These are phyloP conservation scores for Trametes elegans DNA, from an alignment of 768 basidiomycete species.

Conservation along the genomic window DNA sequence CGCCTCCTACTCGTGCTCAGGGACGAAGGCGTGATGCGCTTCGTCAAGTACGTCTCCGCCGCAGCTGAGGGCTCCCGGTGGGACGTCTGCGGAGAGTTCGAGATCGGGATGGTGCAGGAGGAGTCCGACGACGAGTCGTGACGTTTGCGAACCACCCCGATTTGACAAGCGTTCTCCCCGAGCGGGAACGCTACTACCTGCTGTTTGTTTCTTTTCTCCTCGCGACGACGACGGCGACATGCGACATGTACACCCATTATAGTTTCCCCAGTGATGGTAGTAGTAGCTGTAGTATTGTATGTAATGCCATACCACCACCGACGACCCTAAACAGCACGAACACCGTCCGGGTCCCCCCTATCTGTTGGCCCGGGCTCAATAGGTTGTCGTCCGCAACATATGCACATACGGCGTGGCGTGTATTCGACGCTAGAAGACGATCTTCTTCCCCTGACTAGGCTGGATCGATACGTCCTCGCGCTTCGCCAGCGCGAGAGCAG, in stretches of 20 bases:
- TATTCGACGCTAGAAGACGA: constrained; percentile 51
- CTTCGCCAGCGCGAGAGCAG: constrained; percentile 73
- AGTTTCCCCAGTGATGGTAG: neutral
- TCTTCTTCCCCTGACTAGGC: constrained; percentile 68
- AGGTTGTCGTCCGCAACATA: too few relatives aligned
- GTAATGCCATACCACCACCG: constrained; percentile 21
- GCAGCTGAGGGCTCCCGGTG: constrained; percentile 88
- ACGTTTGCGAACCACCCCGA: neutral
- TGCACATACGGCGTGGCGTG: neutral
- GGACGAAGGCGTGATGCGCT: constrained; percentile 91
- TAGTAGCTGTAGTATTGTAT: constrained; percentile 12
- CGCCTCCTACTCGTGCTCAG: constrained; percentile 83
- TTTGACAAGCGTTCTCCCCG: too few relatives aligned
- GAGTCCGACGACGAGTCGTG: constrained; percentile 47
- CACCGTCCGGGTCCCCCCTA: too few relatives aligned
- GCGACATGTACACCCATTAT: neutral
- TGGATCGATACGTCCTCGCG: constrained; percentile 76
- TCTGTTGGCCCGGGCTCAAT: too few relatives aligned
- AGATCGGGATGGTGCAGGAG: constrained; percentile 77
- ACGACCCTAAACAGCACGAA: too few relatives aligned
- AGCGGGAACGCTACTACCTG: too few relatives aligned
- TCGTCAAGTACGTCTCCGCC: constrained; percentile 93
- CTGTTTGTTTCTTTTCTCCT: neutral
- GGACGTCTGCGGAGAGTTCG: constrained; percentile 92
- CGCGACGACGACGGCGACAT: neutral